These are phyloP conservation scores for Pyracantha coccinea DNA, from an alignment of 331 rosid species.

Conservation along the genomic window DNA sequence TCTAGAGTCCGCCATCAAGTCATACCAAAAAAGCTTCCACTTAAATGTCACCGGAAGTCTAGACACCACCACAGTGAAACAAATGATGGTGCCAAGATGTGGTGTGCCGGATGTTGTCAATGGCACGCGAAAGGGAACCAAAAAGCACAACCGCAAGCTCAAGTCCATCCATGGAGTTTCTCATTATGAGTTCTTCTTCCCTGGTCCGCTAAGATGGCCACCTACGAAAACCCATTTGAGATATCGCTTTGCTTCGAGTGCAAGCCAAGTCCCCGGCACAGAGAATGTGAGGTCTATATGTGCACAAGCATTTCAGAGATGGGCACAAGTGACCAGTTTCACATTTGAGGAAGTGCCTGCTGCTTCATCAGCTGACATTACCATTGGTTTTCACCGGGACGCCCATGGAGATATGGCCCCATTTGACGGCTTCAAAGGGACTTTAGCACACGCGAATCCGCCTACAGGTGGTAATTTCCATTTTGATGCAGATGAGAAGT, in stretches of 20 bases:
- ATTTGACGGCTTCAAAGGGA: not conserved
- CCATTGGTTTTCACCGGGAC: constrained; percentile 10
- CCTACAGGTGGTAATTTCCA: constrained; percentile 3
- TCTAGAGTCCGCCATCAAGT: constrained; percentile 3
- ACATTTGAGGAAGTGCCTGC: constrained; percentile 7
- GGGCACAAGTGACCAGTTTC: constrained; percentile 13
- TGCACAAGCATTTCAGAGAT: constrained; percentile 8
- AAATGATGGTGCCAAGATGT: constrained; percentile 1
- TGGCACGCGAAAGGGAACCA: not conserved
- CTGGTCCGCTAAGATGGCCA: not conserved
- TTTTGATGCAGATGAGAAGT: constrained; percentile 2
- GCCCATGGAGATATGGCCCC: not conserved
- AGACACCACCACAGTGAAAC: not conserved
- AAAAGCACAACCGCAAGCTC: not conserved
- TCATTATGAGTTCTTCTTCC: not conserved
- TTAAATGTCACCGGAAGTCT: not conserved
- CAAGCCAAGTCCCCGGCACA: not conserved
- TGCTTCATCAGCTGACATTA: constrained; percentile 1
- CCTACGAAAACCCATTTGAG: not conserved
- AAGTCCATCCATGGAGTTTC: not conserved
- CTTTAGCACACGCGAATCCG: not conserved
- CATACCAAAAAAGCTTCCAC: not conserved
- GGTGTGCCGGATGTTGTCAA: not conserved
- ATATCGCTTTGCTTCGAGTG: not conserved
- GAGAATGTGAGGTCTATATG: not conserved